Percentiles rank a stretch among this genome's conserved stretches.
Conservation (phyloP, 345 rosid genomes). For the Brassica nigra region DNA sequence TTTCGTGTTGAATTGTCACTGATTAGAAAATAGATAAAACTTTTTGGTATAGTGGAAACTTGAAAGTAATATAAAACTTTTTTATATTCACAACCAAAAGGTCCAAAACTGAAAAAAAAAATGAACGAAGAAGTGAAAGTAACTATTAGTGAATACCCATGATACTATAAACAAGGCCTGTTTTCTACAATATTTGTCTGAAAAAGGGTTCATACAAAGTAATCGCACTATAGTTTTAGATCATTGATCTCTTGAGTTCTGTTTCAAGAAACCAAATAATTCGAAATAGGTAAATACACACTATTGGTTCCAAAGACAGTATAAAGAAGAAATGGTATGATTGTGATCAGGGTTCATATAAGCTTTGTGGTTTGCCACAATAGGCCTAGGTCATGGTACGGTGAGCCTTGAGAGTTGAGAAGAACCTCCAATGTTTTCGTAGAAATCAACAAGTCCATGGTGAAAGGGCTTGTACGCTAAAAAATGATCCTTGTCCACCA, state of each 20-base stretch:
- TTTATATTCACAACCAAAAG: not conserved
- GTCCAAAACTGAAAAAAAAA: not conserved
- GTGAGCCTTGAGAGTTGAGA: slow-evolving; percentile 43
- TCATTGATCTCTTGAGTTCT: not conserved
- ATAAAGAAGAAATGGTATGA: not conserved
- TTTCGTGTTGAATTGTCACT: slow-evolving; percentile 11
- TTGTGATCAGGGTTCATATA: not conserved
- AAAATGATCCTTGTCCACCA: slow-evolving; percentile 61
- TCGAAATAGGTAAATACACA: not conserved
- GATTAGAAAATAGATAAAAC: slow-evolving; percentile 6
- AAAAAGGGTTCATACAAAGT: not conserved
- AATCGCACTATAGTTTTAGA: not conserved
- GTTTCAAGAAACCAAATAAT: slow-evolving; percentile 1
- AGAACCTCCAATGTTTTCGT: slow-evolving; percentile 24
- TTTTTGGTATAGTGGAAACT: not conserved
- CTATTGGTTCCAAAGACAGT: not conserved
- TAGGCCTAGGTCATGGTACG: slow-evolving; percentile 53
- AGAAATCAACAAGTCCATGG: slow-evolving; percentile 56
- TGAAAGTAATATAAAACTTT: not conserved
- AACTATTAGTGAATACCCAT: not conserved
- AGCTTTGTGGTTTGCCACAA: slow-evolving; percentile 40
- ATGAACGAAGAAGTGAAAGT: not conserved
- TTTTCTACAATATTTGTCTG: not conserved
- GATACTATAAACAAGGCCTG: not conserved
- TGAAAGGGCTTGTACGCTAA: slow-evolving; percentile 58